Evolutionary conservation across 805 yeast species (phyloP), one percentile per base, ranked within the genome.

Genomic region (Candida coquimbonensis): DNA sequence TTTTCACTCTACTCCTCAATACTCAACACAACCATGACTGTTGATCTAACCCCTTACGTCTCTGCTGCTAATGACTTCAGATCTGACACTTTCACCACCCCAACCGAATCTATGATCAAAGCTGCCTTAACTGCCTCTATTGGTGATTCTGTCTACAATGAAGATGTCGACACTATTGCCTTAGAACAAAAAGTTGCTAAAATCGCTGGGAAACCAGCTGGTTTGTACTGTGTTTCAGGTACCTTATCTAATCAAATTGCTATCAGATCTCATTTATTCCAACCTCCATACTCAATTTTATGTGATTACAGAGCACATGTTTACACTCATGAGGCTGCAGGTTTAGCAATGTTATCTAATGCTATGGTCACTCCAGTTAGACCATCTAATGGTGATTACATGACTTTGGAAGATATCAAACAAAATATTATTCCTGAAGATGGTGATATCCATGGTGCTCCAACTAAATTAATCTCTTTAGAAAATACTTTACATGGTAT

Each of bases 401-500:
- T 90, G 60, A 89, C 96, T 5, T 62, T 88, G 46, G 93, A 87
- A 53, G 97, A 90, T 56, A 75, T 90, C 45, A 64, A 75, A 50
- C 73, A 72, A 21, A 69, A 77, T 50, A 77, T 73, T 53, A 70
- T 78, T 36, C 79, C 82, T 16, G 86, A 83, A 53, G 89, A 83
- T 56, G 90, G 87, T 36, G 91, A 88, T 59, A 80, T 88, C 53
- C 96, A 90, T 62, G 75, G 74, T 35, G 96, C 96, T 4, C 96
- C 97, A 43, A 91, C 96, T 7, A 80, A 76, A 57, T 75, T 91
- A 38, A 76, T 90, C 53, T 82, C 91, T 7, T 71, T 91, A 53
- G 98, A 90, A 61, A 90, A 90, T 69, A 90, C 97, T 6, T 59
- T 89, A 43, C 90, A 85, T 55, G 98, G 98, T 26, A 72, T 84